Evolutionary conservation across 2,329 filamentous ascomycete genomes (phyloP), one percentile per base, ranked within the genome.

Genomic region (Xylaria hypoxylon): DNA sequence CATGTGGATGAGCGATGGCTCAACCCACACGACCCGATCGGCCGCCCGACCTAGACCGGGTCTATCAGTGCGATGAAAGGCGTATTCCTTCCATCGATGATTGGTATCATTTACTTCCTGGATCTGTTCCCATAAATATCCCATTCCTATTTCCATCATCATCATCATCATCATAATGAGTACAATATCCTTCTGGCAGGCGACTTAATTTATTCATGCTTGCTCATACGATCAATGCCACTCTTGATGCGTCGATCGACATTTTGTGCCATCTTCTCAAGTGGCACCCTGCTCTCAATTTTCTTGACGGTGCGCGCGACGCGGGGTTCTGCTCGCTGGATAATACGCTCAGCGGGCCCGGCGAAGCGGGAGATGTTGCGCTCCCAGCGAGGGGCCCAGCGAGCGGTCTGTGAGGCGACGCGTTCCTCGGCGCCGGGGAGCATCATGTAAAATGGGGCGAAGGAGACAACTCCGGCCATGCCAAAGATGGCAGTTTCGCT

Each of bases 331-430:
- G 86, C 79, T 59, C 83, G 80, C 70, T 84, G 82, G 45, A 85
- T 80, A 57, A 82, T 78, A 22, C 79, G 78, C 76, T 84, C 80
- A 31, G 82, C 80, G 17, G 83, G 82, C n/a, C 79, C 77, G 8
- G 80, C 78, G 75, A 88, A 84, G 79, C 83, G 85, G 68, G 79
- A 82, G 74, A 88, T 83, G 77, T 86, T 87, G 59, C 82, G 80
- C 77, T 88, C 86, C 86, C 86, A 89, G 62, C 85, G 83, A 19
- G 86, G 85, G 3, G 86, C 86, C 86, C 86, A 88, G 72, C 84
- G 83, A 65, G 80, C 79, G 3, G 86, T 88, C 76, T 87, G 85
- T 26, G 78, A 77, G 60, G 84, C 82, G 40, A 88, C 75, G 48
- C 82, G 82, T 75, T 87, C 84, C 70, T 87, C 83, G 65, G 85